These are phyloP conservation scores for Ophiostoma quercus DNA, from an alignment of 2,329 filamentous ascomycete species.

Conservation along the genomic window DNA sequence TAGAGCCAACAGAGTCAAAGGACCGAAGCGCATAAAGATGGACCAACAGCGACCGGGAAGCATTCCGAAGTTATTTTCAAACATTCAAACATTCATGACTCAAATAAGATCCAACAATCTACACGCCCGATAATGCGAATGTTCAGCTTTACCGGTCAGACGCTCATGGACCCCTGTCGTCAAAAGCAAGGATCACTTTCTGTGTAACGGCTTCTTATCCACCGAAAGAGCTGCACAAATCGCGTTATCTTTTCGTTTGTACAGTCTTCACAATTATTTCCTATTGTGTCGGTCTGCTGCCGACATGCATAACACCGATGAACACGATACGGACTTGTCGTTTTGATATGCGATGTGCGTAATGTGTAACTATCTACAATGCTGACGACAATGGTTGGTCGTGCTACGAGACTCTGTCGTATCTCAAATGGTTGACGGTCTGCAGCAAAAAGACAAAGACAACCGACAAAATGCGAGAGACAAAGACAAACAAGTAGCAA, in stretches of 20 bases:
- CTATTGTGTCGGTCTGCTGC: background rate
- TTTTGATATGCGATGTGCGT: background rate
- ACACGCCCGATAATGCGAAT: background rate
- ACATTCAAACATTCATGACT: background rate
- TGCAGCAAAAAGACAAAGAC: background rate
- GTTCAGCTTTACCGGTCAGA: background rate
- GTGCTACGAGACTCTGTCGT: background rate
- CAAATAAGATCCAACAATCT: background rate
- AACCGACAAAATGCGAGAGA: no score
- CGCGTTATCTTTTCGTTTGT: background rate
- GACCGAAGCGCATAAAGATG: background rate
- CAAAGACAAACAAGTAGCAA: background rate
- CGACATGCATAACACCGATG: slow-evolving; percentile 1
- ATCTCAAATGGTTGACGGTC: background rate
- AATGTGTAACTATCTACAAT: background rate
- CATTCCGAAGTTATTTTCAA: background rate
- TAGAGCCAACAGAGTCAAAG: background rate
- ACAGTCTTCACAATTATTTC: background rate
- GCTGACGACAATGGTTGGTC: background rate
- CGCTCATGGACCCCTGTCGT: background rate
- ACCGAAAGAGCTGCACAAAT: background rate
- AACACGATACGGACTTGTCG: background rate
- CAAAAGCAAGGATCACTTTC: background rate
- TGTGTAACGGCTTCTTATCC: background rate
- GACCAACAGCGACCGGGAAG: background rate